Evolutionary conservation across 2,329 filamentous ascomycete genomes (phyloP).

Genomic region (Dactylellina sp.): DNA sequence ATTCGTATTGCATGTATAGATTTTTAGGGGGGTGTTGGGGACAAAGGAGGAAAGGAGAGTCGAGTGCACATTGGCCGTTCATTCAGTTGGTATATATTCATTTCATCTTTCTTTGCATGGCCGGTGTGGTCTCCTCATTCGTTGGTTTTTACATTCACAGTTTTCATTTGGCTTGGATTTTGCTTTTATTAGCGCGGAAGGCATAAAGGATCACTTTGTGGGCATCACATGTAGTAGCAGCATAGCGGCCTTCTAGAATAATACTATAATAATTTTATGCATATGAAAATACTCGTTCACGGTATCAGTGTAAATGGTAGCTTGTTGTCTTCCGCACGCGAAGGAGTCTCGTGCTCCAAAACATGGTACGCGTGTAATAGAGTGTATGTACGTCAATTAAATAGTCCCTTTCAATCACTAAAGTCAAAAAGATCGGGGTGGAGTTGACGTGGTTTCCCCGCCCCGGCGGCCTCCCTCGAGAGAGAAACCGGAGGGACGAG

Average conservation of each 20-base stretch:
- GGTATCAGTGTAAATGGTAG: no score
- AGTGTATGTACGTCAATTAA: conserved; percentile 56
- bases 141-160: conserved; percentile 1
- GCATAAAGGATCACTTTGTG: not conserved
- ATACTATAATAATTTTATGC: conserved; percentile 1
- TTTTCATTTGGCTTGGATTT: not conserved
- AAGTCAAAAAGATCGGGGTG: conserved; percentile 55
- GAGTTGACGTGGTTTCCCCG: conserved; percentile 48
- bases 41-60: not conserved
- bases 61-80: not conserved
- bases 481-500: not conserved
- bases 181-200: not conserved
- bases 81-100: conserved; percentile 9
- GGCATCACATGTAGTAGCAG: not conserved
- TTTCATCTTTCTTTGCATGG: not conserved
- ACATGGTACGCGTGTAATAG: not conserved
- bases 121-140: not conserved
- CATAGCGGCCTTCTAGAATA: conserved; percentile 1
- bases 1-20: conserved; percentile 1
- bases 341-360: no score
- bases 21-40: not conserved
- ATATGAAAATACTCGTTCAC: not conserved
- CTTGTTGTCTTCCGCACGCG: no score
- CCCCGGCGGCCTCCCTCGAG: not conserved
- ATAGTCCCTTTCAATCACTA: conserved; percentile 57